These are phyloP conservation scores for Oryza rufipogon DNA, from an alignment of 176 grass and related monocot species.

Conservation along the genomic window DNA sequence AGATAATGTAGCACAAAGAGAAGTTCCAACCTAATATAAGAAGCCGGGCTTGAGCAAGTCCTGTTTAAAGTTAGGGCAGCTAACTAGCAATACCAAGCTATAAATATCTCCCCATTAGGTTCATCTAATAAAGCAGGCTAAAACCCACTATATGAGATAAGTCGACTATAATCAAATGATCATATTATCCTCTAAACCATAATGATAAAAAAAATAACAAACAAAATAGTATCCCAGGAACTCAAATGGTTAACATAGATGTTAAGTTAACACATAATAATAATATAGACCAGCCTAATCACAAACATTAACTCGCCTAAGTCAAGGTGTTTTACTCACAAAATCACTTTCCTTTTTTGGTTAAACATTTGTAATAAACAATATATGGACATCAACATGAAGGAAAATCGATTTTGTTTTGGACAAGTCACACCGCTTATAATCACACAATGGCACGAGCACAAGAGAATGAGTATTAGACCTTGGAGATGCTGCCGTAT, in stretches of 20 bases:
- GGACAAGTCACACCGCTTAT: background rate
- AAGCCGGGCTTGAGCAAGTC: background rate
- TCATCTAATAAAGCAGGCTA: background rate
- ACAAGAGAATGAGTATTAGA: conserved; percentile 39
- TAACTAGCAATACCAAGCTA: conserved; percentile 7
- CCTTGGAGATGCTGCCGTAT: conserved; percentile 99
- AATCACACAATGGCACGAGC: background rate
- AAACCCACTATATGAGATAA: conserved; percentile 4
- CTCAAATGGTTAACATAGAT: conserved; percentile 1
- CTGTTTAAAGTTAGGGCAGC: background rate
- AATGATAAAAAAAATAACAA: background rate
- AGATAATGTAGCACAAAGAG: background rate
- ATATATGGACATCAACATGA: background rate
- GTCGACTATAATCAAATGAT: conserved; percentile 19
- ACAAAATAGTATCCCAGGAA: background rate
- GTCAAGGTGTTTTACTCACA: background rate
- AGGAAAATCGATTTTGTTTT: background rate
- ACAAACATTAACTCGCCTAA: conserved; percentile 14
- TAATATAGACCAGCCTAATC: background rate
- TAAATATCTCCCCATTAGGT: conserved; percentile 11
- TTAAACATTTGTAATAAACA: background rate
- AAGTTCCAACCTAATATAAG: background rate
- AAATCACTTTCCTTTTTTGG: background rate
- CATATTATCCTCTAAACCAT: background rate
- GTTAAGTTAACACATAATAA: background rate